Conservation (phyloP, 169 alveolate genomes). For the Eimeria sp. region DNA sequence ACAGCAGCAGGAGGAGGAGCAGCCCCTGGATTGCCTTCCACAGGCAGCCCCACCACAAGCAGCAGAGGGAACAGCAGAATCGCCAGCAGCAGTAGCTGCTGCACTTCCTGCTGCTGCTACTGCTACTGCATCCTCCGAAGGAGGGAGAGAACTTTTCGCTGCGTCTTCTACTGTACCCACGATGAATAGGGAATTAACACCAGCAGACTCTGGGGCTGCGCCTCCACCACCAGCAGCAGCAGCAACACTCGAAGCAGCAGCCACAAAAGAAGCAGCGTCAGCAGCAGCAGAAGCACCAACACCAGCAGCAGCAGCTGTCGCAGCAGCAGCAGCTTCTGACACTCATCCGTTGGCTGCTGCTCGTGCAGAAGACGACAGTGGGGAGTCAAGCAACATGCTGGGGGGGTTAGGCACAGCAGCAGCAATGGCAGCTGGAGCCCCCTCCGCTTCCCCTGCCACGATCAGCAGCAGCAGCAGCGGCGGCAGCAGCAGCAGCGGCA, state of each 20-base stretch:
- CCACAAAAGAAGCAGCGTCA: too few species aligned
- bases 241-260: too few species aligned
- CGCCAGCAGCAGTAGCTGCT: background rate
- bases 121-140: background rate
- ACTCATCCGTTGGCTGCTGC: background rate
- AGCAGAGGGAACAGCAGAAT: conserved; percentile 16
- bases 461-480: conserved; percentile 42
- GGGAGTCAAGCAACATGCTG: background rate
- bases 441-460: too few species aligned
- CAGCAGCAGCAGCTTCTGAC: background rate
- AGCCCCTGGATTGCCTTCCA: background rate
- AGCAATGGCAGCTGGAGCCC: background rate
- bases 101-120: background rate
- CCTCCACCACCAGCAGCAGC: too few species aligned
- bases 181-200: too few species aligned
- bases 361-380: background rate
- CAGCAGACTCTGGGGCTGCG: too few species aligned
- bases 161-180: too few species aligned
- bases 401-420: background rate
- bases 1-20: background rate
- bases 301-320: background rate
- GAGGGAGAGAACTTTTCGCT: background rate
- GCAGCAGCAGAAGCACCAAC: background rate
- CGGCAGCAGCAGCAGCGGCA: conserved; percentile 59
- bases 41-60: background rate